Percentiles rank a stretch among this genome's conserved stretches.
phyloP scores from a whole-genome alignment of 495 filamentous ascomycete species.

The Xylaria bambusicola region DNA sequence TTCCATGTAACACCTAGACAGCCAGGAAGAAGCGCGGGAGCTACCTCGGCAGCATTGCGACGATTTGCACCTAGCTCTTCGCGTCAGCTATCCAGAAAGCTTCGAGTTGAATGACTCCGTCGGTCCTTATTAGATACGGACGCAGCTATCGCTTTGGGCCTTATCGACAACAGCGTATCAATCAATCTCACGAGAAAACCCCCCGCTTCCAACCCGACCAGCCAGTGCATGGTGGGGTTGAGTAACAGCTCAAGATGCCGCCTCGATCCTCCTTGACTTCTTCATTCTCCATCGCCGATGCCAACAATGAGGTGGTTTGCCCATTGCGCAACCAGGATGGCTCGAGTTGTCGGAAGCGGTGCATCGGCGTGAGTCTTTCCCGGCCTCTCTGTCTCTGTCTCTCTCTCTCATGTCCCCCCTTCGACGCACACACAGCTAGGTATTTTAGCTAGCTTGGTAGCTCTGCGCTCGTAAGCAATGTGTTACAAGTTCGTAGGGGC shows the following conservation, averaged over 20 bases:
- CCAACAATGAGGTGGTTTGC: conserved; percentile 95
- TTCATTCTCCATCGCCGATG: conserved; percentile 89
- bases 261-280: conserved; percentile 82
- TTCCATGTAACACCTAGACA: conserved; percentile 47
- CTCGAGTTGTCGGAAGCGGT: conserved; percentile 96
- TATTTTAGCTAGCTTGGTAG: neutral
- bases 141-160: conserved; percentile 25
- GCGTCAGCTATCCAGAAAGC: conserved; percentile 26
- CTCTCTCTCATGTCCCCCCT: conserved; percentile 10
- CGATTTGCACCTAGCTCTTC: conserved; percentile 16
- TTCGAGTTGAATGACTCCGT: conserved; percentile 5
- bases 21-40: conserved; percentile 26
- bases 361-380: conserved; percentile 82
- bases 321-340: conserved; percentile 95
- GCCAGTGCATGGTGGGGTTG: conserved; percentile 55
- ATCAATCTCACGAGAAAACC: conserved; percentile 38
- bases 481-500: conserved; percentile 28
- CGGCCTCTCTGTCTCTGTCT: neutral
- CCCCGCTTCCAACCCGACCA: conserved; percentile 38
- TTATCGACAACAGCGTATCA: conserved; percentile 41
- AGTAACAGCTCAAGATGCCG: conserved; percentile 63
- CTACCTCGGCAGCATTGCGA: conserved; percentile 30
- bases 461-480: neutral
- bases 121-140: conserved; percentile 7
- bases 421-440: neutral